These are phyloP conservation scores for Plectosphaerella cucumerina DNA, from an alignment of 2,329 filamentous ascomycete species.

Conservation along the genomic window DNA sequence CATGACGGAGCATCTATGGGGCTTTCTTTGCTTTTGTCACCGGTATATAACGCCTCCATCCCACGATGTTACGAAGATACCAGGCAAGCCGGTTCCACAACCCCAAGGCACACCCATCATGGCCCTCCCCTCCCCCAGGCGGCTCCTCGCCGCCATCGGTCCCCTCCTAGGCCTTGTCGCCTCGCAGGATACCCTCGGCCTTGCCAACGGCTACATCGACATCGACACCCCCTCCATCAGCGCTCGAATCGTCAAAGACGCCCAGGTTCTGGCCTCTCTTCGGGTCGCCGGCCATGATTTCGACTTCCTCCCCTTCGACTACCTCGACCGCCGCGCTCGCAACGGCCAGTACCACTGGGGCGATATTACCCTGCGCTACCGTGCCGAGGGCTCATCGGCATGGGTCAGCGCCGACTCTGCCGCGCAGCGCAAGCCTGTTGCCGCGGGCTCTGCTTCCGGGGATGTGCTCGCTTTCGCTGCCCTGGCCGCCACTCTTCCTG, in stretches of 20 bases:
- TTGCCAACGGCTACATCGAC: constrained; percentile 33
- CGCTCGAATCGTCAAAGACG: constrained; percentile 34
- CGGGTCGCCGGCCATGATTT: constrained; percentile 35
- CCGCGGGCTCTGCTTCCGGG: constrained; percentile 16
- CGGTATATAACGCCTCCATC: too few relatives aligned
- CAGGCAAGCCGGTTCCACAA: too few relatives aligned
- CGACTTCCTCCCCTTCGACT: constrained; percentile 52
- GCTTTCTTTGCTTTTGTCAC: too few relatives aligned
- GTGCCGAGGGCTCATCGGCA: constrained; percentile 24
- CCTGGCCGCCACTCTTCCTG: constrained; percentile 35
- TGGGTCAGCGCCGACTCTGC: constrained; percentile 48
- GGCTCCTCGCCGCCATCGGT: background rate
- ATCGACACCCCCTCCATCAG: constrained; percentile 37
- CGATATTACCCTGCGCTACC: constrained; percentile 53
- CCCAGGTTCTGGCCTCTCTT: constrained; percentile 45
- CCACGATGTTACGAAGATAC: too few relatives aligned
- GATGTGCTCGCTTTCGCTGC: constrained; percentile 32
- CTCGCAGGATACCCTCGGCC: constrained; percentile 28
- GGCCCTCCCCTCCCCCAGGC: background rate
- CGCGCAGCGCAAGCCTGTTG: constrained; percentile 29
- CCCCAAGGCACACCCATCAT: background rate
- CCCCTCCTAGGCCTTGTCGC: background rate
- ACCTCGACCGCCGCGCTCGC: constrained; percentile 38
- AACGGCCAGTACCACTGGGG: constrained; percentile 56
- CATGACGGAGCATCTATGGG: too few relatives aligned